These are phyloP conservation scores for Kregervanrija delftensis DNA, from an alignment of 805 yeast species.

Conservation along the genomic window DNA sequence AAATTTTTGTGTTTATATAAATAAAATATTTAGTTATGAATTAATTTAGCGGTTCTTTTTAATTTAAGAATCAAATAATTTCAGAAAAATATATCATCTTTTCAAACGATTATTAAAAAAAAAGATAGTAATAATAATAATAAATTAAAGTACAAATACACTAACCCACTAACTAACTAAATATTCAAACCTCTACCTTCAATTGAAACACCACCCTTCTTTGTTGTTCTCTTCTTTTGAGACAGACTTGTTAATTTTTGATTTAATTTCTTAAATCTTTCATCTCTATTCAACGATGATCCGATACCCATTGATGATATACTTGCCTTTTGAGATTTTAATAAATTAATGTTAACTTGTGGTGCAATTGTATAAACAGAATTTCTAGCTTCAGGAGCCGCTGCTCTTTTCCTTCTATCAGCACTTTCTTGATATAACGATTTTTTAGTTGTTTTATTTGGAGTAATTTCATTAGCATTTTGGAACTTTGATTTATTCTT, in stretches of 20 bases:
- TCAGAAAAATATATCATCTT: no score
- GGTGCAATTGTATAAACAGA: conserved; percentile 91
- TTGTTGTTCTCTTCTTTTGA: conserved; percentile 40
- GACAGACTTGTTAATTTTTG: conserved; percentile 44
- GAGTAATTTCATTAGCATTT: conserved; percentile 24
- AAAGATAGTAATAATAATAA: background rate
- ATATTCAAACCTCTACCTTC: conserved; percentile 53
- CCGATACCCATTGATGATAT: conserved; percentile 39
- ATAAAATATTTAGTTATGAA: background rate
- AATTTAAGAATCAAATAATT: background rate
- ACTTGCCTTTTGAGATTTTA: conserved; percentile 36
- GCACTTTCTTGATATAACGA: conserved; percentile 85
- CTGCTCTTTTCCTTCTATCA: conserved; percentile 87
- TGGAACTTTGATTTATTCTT: conserved; percentile 32
- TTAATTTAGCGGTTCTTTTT: background rate
- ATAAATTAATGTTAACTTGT: conserved; percentile 48
- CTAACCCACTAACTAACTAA: background rate
- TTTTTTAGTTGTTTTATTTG: conserved; percentile 29
- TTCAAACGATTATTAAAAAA: no score
- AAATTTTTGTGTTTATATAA: background rate
- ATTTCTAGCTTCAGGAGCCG: conserved; percentile 87
- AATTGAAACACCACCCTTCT: conserved; percentile 71
- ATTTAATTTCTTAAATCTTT: conserved; percentile 74
- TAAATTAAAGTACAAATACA: background rate
- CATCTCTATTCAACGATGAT: conserved; percentile 53